Evolutionary conservation across 2,329 filamentous ascomycete genomes (phyloP).

Genomic region (Pezicula carpinea): DNA sequence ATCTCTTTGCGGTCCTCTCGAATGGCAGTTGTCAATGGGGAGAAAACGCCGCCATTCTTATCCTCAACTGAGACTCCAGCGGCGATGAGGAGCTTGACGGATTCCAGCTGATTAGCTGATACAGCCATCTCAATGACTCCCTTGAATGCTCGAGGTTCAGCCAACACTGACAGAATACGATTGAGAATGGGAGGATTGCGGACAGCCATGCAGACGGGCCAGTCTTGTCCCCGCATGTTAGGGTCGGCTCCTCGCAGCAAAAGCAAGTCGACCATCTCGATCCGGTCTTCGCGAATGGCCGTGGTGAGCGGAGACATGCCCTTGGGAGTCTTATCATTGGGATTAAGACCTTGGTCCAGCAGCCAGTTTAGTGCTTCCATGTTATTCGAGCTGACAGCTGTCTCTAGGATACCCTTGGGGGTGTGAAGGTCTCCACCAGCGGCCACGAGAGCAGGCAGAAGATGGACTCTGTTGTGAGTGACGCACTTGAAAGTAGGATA

Average conservation of each 20-base stretch:
- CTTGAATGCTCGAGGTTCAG: slow-evolving; percentile 57
- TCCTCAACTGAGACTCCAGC: slow-evolving; percentile 58
- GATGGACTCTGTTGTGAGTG: slow-evolving; percentile 58
- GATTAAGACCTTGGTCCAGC: slow-evolving; percentile 53
- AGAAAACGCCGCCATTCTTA: slow-evolving; percentile 70
- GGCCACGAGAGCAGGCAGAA: slow-evolving; percentile 52
- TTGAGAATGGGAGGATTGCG: slow-evolving; percentile 54
- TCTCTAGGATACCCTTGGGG: slow-evolving; percentile 63
- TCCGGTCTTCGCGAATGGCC: slow-evolving; percentile 55
- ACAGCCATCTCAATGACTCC: slow-evolving; percentile 66
- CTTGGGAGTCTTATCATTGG: slow-evolving; percentile 53
- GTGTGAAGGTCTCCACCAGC: slow-evolving; percentile 55
- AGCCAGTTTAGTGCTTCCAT: slow-evolving; percentile 56
- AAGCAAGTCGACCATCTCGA: slow-evolving; percentile 55
- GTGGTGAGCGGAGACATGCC: slow-evolving; percentile 61
- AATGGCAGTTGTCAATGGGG: slow-evolving; percentile 61
- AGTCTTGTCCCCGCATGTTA: slow-evolving; percentile 60
- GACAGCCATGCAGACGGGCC: slow-evolving; percentile 68
- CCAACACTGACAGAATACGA: slow-evolving; percentile 51
- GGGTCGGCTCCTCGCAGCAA: slow-evolving; percentile 56
- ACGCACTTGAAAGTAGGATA: slow-evolving; percentile 66
- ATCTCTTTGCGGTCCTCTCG: slow-evolving; percentile 59
- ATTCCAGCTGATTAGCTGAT: slow-evolving; percentile 60
- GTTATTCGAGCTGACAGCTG: slow-evolving; percentile 57
- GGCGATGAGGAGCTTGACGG: slow-evolving; percentile 48